Evolutionary conservation across 352 stramenopile genomes (phyloP).

Genomic region (Phytopythium oedochilum): DNA sequence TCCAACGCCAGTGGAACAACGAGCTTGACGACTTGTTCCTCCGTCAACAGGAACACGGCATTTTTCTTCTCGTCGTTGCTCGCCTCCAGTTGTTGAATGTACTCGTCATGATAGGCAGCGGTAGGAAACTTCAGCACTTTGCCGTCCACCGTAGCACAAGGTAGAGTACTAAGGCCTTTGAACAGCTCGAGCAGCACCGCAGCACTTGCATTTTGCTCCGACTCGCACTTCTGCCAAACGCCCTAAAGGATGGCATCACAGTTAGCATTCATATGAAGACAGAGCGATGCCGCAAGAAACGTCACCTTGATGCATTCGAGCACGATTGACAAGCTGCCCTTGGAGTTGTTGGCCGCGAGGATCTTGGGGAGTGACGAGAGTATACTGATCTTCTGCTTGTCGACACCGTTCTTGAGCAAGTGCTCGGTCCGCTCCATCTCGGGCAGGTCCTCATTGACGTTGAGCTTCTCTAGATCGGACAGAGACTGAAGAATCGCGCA

Average conservation of each 20-base stretch:
- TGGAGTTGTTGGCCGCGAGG: conserved; percentile 67
- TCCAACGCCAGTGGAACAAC: conserved; percentile 70
- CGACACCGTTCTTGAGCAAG: conserved; percentile 67
- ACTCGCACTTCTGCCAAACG: conserved; percentile 68
- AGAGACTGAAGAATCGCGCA: conserved; percentile 32
- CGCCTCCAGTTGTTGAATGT: conserved; percentile 33
- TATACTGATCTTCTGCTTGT: conserved; percentile 81
- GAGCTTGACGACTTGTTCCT: conserved; percentile 74
- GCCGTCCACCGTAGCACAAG: conserved; percentile 62
- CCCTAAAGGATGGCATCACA: conserved; percentile 12
- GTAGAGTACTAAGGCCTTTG: conserved; percentile 44
- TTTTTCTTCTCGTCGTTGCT: conserved; percentile 53
- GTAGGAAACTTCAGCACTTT: conserved; percentile 57
- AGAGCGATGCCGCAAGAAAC: too few species aligned
- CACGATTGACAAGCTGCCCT: conserved; percentile 51
- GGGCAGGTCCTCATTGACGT: conserved; percentile 79
- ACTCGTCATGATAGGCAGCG: conserved; percentile 64
- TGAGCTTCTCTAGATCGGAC: conserved; percentile 82
- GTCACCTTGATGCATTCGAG: conserved; percentile 76
- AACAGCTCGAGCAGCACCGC: conserved; percentile 60
- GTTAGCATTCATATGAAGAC: background rate
- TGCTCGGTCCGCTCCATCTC: conserved; percentile 78
- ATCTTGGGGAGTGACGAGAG: conserved; percentile 66
- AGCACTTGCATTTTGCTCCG: conserved; percentile 33
- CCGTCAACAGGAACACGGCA: conserved; percentile 57